These are phyloP conservation scores for Aspergillus saccharolyticus DNA, from an alignment of 495 filamentous ascomycete genomes.

Conservation along the genomic window DNA sequence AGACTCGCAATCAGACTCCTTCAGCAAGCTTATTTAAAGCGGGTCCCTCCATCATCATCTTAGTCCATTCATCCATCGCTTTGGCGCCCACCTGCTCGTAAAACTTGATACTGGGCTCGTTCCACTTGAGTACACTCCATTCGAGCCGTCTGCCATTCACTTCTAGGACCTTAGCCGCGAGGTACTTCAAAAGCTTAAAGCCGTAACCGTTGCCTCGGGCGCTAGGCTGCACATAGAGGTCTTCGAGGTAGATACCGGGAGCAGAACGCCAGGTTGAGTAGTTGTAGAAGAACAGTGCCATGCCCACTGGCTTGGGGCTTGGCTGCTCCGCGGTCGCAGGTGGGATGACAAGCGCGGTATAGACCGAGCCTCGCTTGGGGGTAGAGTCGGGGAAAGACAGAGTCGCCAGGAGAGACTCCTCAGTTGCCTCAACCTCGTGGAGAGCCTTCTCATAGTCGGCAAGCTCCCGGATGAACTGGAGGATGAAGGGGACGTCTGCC, in stretches of 20 bases:
- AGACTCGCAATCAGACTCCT: constrained; percentile 9
- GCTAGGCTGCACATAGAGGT: constrained; percentile 72
- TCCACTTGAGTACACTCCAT: constrained; percentile 91
- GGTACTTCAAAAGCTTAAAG: constrained; percentile 62
- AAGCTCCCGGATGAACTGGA: constrained; percentile 79
- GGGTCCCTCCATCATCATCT: constrained; percentile 81
- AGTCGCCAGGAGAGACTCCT: constrained; percentile 63
- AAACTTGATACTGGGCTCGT: constrained; percentile 82
- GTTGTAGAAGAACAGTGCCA: constrained; percentile 67
- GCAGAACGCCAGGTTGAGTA: constrained; percentile 81
- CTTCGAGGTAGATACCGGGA: constrained; percentile 91
- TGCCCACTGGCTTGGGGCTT: constrained; percentile 42
- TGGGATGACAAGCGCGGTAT: constrained; percentile 40
- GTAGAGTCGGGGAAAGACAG: constrained; percentile 64
- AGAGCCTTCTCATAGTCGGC: constrained; percentile 76
- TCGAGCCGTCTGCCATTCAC: constrained; percentile 74
- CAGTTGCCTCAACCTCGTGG: constrained; percentile 72
- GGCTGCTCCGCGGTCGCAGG: constrained; percentile 26
- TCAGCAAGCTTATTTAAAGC: constrained; percentile 56
- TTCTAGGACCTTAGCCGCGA: constrained; percentile 67
- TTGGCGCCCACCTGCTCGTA: constrained; percentile 77
- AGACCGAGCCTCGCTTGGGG: constrained; percentile 36
- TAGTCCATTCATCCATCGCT: constrained; percentile 80
- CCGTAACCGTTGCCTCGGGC: constrained; percentile 77
- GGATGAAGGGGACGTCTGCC: constrained; percentile 80